Conservation (phyloP, 2,329 filamentous ascomycete species). For the Neurospora sp. region DNA sequence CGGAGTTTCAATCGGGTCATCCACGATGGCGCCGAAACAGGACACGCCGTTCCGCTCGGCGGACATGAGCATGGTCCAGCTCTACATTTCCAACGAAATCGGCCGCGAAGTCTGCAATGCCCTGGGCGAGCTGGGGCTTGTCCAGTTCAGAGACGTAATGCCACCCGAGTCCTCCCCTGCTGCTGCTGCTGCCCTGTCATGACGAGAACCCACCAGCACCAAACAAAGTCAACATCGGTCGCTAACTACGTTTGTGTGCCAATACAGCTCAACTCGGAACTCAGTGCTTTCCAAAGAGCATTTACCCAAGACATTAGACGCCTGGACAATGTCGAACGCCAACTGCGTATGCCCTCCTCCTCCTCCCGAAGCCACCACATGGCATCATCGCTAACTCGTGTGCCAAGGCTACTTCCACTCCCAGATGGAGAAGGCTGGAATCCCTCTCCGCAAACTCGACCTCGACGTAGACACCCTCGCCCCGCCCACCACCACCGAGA, state of each 20-base stretch:
- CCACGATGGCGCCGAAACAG: slow-evolving; percentile 53
- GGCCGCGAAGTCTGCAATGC: slow-evolving; percentile 95
- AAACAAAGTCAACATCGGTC: background rate
- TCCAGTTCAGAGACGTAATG: slow-evolving; percentile 93
- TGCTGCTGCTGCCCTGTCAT: background rate
- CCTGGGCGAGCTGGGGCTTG: slow-evolving; percentile 87
- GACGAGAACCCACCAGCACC: background rate
- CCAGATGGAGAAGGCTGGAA: slow-evolving; percentile 90
- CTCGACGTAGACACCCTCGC: slow-evolving; percentile 82
- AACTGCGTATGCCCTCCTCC: slow-evolving; percentile 68
- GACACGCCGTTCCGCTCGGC: slow-evolving; percentile 99
- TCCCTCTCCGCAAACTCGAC: slow-evolving; percentile 80
- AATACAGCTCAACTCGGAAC: slow-evolving; percentile 76
- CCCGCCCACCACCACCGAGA: slow-evolving; percentile 84
- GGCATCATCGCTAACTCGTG: background rate
- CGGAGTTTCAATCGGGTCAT: slow-evolving; percentile 2
- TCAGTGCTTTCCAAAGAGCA: slow-evolving; percentile 90
- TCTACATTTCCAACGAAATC: slow-evolving; percentile 98
- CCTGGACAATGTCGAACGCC: slow-evolving; percentile 95
- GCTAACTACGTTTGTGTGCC: slow-evolving; percentile 18
- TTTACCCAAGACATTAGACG: slow-evolving; percentile 97
- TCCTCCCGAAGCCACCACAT: slow-evolving; percentile 14
- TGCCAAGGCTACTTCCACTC: slow-evolving; percentile 77
- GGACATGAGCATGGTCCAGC: slow-evolving; percentile 99
- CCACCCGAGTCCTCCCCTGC: slow-evolving; percentile 13